Evolutionary conservation across 2,329 filamentous ascomycete genomes (phyloP).

Genomic region (Akanthomyces uredinophilus): DNA sequence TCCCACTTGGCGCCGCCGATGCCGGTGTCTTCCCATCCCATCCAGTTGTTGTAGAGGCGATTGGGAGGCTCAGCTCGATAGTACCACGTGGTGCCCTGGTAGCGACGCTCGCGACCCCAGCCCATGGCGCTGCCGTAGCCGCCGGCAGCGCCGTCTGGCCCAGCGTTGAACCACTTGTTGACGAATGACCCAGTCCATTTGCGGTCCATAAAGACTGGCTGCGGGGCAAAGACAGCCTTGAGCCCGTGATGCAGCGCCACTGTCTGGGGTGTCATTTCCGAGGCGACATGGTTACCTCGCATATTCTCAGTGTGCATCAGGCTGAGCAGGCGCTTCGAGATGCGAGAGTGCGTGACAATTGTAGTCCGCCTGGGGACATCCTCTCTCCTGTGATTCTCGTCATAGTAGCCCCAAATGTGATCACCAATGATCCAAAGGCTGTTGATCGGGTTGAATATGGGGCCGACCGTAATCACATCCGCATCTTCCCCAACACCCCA

Average conservation of each 20-base stretch:
- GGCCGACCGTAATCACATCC: constrained; percentile 68
- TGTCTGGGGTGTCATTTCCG: constrained; percentile 74
- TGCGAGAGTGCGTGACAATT: constrained; percentile 71
- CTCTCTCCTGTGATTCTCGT: constrained; percentile 41
- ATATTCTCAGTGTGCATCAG: constrained; percentile 75
- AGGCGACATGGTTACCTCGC: constrained; percentile 68
- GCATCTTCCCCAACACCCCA: constrained; percentile 76
- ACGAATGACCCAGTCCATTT: constrained; percentile 57
- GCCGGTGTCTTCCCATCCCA: constrained; percentile 53
- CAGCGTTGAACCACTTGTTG: constrained; percentile 56
- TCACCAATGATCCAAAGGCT: constrained; percentile 69
- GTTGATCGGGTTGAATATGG: constrained; percentile 70
- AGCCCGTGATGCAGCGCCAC: constrained; percentile 71
- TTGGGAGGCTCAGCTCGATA: constrained; percentile 53
- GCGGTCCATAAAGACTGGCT: constrained; percentile 75
- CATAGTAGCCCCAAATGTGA: constrained; percentile 62
- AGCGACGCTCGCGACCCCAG: constrained; percentile 54
- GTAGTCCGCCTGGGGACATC: constrained; percentile 67
- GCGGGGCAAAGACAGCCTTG: constrained; percentile 72
- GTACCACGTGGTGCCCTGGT: constrained; percentile 57
- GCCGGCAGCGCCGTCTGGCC: constrained; percentile 49
- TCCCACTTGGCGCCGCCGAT: constrained; percentile 55
- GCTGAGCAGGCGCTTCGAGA: constrained; percentile 66
- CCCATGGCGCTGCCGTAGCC: constrained; percentile 53
- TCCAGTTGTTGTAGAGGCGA: constrained; percentile 58